Percentiles rank a stretch among this genome's conserved stretches.
These are phyloP conservation scores for Elsinoe arachidis DNA, from an alignment of 2,329 filamentous ascomycete species.

Conservation along the genomic window DNA sequence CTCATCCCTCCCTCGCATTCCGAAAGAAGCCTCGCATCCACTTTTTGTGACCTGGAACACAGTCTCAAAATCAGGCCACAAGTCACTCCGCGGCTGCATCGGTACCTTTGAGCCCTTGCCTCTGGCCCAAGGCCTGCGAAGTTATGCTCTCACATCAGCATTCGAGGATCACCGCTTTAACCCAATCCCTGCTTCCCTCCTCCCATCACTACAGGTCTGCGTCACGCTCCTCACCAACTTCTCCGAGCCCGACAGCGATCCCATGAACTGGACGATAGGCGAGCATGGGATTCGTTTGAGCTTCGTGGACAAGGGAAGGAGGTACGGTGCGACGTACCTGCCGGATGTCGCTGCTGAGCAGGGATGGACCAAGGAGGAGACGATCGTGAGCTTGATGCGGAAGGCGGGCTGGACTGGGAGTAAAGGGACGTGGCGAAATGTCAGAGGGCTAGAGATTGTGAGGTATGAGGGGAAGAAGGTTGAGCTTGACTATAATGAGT, in stretches of 20 bases:
- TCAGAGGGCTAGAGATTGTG: constrained; percentile 64
- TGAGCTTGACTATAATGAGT: constrained; percentile 61
- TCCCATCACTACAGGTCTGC: constrained; percentile 59
- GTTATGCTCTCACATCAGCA: constrained; percentile 75
- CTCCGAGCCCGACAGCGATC: constrained; percentile 50
- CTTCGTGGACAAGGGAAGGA: constrained; percentile 64
- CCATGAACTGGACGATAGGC: constrained; percentile 80
- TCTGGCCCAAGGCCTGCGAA: constrained; percentile 62
- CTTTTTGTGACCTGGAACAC: constrained; percentile 96
- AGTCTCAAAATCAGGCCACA: constrained; percentile 50
- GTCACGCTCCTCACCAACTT: constrained; percentile 63
- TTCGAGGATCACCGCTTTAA: constrained; percentile 56
- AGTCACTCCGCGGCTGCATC: constrained; percentile 82
- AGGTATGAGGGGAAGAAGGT: constrained; percentile 81
- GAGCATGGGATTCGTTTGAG: constrained; percentile 79
- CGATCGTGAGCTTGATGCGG: constrained; percentile 77
- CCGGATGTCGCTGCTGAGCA: constrained; percentile 88
- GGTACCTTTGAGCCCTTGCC: constrained; percentile 80
- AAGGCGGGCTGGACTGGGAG: constrained; percentile 85
- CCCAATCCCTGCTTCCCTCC: constrained; percentile 59
- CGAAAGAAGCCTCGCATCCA: constrained; percentile 43
- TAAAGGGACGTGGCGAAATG: constrained; percentile 60
- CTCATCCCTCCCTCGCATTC: constrained; percentile 25
- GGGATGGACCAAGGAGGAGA: constrained; percentile 91
- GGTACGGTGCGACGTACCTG: constrained; percentile 81